Percentiles rank a stretch among this genome's conserved stretches.
Evolutionary conservation across 176 grass and related monocot species (phyloP).

Genomic region (bread wheat (Triticum aestivum)): IWGSC_CS_RefSeq_v2.1 NC_057802.1:113206490-113206989

Average conservation of each 20-base stretch:
- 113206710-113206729: background rate
- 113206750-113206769: background rate
- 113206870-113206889: background rate
- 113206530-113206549: constrained; percentile 42
- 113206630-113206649: constrained; percentile 20
- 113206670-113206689: background rate
- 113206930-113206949: background rate
- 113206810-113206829: background rate
- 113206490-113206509: constrained; percentile 44
- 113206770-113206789: background rate
- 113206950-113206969: no score
- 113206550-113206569: constrained; percentile 48
- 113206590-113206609: background rate
- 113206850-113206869: background rate
- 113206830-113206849: background rate
- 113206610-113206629: constrained; percentile 14
- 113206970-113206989: no score
- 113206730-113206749: background rate
- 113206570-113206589: background rate
- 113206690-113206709: background rate
- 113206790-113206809: background rate
- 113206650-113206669: background rate
- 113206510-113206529: constrained; percentile 48
- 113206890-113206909: background rate
- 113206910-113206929: background rate